Conservation (phyloP, 225 moss, liverwort and hornwort species). For the Climacium dendroides region DNA sequence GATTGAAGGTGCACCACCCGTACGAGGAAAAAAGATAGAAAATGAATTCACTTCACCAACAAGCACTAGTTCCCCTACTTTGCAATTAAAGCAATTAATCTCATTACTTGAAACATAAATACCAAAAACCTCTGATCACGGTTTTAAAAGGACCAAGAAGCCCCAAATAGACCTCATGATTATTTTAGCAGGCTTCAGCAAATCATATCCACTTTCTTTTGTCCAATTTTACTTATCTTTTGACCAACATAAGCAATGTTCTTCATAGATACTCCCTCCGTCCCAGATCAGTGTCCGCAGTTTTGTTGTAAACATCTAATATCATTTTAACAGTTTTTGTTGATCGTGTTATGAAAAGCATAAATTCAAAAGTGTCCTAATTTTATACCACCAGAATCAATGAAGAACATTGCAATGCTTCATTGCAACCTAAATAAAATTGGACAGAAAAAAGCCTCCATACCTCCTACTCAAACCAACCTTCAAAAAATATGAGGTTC, state of each 20-base stretch:
- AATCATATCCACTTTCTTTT: background rate
- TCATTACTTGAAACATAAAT: background rate
- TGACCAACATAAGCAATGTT: background rate
- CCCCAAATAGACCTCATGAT: background rate
- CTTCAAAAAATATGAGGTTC: background rate
- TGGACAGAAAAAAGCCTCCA: background rate
- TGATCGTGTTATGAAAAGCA: background rate
- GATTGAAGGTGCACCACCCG: background rate
- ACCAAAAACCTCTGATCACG: background rate
- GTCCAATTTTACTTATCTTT: background rate
- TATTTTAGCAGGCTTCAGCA: background rate
- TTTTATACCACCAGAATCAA: background rate
- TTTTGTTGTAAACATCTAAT: background rate
- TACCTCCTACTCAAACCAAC: background rate
- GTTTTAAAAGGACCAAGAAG: background rate
- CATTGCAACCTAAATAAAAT: background rate
- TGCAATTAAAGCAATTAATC: background rate
- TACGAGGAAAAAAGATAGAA: background rate
- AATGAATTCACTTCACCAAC: background rate
- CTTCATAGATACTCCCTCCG: background rate
- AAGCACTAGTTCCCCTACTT: background rate
- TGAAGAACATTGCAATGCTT: background rate
- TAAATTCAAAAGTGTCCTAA: background rate
- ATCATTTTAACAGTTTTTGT: background rate
- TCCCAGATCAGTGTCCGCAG: background rate